Conservation (phyloP, 2,329 filamentous ascomycete genomes). For the Claviceps pusilla region DNA sequence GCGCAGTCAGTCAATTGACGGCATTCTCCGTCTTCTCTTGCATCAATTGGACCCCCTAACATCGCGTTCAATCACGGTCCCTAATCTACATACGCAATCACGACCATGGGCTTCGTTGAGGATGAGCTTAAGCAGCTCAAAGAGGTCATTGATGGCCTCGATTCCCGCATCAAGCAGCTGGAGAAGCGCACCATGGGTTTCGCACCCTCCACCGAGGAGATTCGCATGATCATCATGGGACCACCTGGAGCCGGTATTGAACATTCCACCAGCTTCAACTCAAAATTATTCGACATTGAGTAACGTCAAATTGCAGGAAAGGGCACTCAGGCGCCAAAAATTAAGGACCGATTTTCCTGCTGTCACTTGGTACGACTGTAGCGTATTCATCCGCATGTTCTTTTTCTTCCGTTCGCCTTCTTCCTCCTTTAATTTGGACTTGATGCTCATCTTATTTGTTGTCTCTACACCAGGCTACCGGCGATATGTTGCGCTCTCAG, state of each 20-base stretch:
- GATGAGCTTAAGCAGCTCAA: conserved; percentile 76
- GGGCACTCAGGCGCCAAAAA: conserved; percentile 93
- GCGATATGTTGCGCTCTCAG: conserved; percentile 97
- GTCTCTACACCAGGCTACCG: conserved; percentile 57
- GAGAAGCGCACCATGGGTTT: conserved; percentile 55
- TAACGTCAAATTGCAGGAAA: conserved; percentile 50
- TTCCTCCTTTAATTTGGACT: not conserved
- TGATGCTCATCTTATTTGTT: not conserved
- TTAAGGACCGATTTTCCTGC: conserved; percentile 95
- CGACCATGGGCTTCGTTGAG: conserved; percentile 74
- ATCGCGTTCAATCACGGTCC: conserved; percentile 2
- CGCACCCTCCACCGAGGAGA: conserved; percentile 40
- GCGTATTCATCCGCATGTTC: not conserved
- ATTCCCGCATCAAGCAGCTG: conserved; percentile 72
- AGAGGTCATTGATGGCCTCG: conserved; percentile 67
- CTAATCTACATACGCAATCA: conserved; percentile 8
- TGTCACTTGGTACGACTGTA: conserved; percentile 69
- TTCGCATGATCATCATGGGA: conserved; percentile 96
- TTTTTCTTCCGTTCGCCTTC: not conserved
- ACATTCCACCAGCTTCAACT: not conserved
- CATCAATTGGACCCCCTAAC: conserved; percentile 4
- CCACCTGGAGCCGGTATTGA: conserved; percentile 85
- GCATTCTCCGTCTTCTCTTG: not conserved
- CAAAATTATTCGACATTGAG: not conserved
- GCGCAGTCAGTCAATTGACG: not conserved